Conservation (phyloP, 352 stramenopile genomes). For the Globisporangium polare region DNA sequence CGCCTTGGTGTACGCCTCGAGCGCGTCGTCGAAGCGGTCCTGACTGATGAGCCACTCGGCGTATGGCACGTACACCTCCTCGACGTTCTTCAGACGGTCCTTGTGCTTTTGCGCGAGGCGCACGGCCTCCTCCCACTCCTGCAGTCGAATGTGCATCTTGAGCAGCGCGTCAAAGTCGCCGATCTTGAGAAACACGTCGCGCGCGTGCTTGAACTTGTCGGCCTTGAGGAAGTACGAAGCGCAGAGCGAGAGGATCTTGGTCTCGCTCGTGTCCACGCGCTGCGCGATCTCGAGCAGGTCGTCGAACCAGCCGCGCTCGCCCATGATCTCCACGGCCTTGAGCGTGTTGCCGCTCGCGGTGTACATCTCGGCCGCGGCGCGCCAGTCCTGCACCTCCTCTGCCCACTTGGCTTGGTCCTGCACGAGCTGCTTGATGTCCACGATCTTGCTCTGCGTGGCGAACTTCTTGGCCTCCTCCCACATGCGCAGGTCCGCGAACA, state of each 20-base stretch:
- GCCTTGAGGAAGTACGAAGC: slow-evolving; percentile 66
- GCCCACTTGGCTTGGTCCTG: slow-evolving; percentile 90
- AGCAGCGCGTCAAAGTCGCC: slow-evolving; percentile 83
- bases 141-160: slow-evolving; percentile 85
- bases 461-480: slow-evolving; percentile 95
- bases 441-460: slow-evolving; percentile 64
- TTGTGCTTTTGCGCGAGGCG: slow-evolving; percentile 82
- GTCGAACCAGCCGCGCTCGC: slow-evolving; percentile 81
- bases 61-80: slow-evolving; percentile 92
- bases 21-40: slow-evolving; percentile 91
- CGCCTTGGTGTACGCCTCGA: slow-evolving; percentile 87
- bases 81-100: slow-evolving; percentile 74
- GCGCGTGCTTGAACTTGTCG: slow-evolving; percentile 71
- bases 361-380: slow-evolving; percentile 90
- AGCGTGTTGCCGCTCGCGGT: slow-evolving; percentile 80
- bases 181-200: slow-evolving; percentile 80
- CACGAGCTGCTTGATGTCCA: slow-evolving; percentile 88
- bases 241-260: slow-evolving; percentile 47
- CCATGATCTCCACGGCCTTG: slow-evolving; percentile 83
- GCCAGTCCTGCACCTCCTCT: slow-evolving; percentile 91
- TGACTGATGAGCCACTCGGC: slow-evolving; percentile 90
- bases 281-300: slow-evolving; percentile 81
- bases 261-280: slow-evolving; percentile 43
- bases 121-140: slow-evolving; percentile 92
- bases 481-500: slow-evolving; percentile 91